These are phyloP conservation scores for Hypoxylon sp. DNA, from an alignment of 2,329 filamentous ascomycete genomes.

Conservation along the genomic window DNA sequence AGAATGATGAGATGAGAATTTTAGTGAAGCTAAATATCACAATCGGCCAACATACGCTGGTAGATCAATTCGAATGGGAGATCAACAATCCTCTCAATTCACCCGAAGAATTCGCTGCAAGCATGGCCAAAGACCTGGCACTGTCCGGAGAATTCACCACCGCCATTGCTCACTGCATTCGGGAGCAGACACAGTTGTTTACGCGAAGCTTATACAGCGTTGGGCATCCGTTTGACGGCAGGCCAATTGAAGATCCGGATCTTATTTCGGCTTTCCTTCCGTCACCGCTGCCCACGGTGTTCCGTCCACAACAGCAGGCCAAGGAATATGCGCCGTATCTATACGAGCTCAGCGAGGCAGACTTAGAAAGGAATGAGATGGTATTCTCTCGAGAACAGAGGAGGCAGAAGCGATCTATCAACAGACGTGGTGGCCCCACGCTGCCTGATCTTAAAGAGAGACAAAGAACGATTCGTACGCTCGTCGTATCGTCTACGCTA, in stretches of 20 bases:
- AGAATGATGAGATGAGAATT: slow-evolving; percentile 99
- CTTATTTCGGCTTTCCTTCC: slow-evolving; percentile 86
- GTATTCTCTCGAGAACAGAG: slow-evolving; percentile 94
- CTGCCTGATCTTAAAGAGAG: slow-evolving; percentile 96
- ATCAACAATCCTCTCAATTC: slow-evolving; percentile 95
- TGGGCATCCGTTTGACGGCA: slow-evolving; percentile 93
- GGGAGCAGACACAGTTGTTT: slow-evolving; percentile 95
- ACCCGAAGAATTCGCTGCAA: slow-evolving; percentile 90
- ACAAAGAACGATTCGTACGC: slow-evolving; percentile 90
- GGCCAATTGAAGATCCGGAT: slow-evolving; percentile 92
- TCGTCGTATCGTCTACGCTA: slow-evolving; percentile 91
- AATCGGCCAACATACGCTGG: slow-evolving; percentile 91
- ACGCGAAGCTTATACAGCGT: slow-evolving; percentile 93
- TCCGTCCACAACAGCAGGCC: slow-evolving; percentile 90
- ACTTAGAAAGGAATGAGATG: slow-evolving; percentile 89
- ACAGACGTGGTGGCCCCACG: slow-evolving; percentile 89
- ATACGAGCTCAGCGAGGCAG: slow-evolving; percentile 91
- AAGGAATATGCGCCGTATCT: slow-evolving; percentile 95
- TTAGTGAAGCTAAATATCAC: slow-evolving; percentile 97
- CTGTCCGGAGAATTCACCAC: slow-evolving; percentile 96
- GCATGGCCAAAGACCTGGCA: slow-evolving; percentile 90
- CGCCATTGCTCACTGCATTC: slow-evolving; percentile 96
- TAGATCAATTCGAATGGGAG: slow-evolving; percentile 99
- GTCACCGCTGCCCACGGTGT: slow-evolving; percentile 83
- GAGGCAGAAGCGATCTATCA: slow-evolving; percentile 94